These are phyloP conservation scores for Aspergillaceae sp. DNA, from an alignment of 2,329 filamentous ascomycete species.

Conservation along the genomic window DNA sequence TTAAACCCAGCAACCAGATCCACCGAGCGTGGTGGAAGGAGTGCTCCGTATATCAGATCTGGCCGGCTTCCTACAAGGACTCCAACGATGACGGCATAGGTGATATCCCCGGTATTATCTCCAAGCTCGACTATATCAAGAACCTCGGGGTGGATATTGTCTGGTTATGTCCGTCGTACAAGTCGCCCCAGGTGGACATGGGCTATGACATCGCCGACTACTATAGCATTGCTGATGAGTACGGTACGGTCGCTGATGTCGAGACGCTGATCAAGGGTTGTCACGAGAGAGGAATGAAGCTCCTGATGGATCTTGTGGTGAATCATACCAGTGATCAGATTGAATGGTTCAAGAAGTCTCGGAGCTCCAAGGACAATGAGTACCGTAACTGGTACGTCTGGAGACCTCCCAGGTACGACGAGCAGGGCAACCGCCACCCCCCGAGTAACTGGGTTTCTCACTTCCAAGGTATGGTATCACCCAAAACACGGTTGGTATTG, in stretches of 20 bases:
- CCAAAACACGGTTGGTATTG: background rate
- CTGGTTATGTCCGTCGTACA: slow-evolving; percentile 46
- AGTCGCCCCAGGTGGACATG: slow-evolving; percentile 47
- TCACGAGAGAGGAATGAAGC: slow-evolving; percentile 56
- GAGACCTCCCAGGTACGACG: slow-evolving; percentile 45
- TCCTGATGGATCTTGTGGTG: slow-evolving; percentile 68
- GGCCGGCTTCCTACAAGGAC: slow-evolving; percentile 51
- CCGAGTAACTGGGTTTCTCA: slow-evolving; percentile 65
- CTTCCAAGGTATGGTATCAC: slow-evolving; percentile 22
- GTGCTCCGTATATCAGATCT: slow-evolving; percentile 51
- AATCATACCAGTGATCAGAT: slow-evolving; percentile 70
- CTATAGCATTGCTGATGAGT: slow-evolving; percentile 54
- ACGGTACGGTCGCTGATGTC: slow-evolving; percentile 59
- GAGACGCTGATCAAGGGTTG: slow-evolving; percentile 53
- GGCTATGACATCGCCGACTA: slow-evolving; percentile 54
- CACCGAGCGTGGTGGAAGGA: slow-evolving; percentile 50
- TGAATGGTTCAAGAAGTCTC: slow-evolving; percentile 61
- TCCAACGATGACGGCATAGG: slow-evolving; percentile 49
- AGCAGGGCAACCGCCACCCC: slow-evolving; percentile 54
- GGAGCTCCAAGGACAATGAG: slow-evolving; percentile 51
- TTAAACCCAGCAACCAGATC: slow-evolving; percentile 8
- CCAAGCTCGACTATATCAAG: slow-evolving; percentile 56
- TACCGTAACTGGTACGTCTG: slow-evolving; percentile 63
- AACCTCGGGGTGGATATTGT: slow-evolving; percentile 55
- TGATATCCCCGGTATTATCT: slow-evolving; percentile 57